A percentile compares a stretch with the other conserved stretches of the same genome.
These are phyloP conservation scores for Sistotremastrum suecicum DNA, from an alignment of 768 basidiomycete species.

Conservation along the genomic window DNA sequence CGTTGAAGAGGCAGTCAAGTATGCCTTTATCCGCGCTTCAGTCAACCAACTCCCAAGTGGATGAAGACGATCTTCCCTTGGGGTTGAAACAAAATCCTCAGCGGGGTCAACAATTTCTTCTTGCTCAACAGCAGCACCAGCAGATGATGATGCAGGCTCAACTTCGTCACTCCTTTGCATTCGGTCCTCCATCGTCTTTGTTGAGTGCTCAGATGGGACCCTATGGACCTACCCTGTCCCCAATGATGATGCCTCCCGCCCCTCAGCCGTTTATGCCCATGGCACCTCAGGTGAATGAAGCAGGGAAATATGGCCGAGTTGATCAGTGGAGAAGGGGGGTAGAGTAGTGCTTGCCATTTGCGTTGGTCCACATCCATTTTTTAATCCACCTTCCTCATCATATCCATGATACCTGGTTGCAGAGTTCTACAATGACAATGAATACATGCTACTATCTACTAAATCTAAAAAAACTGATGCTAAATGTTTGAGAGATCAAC, in stretches of 20 bases:
- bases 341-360: too few relatives aligned
- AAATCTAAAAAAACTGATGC: constrained; percentile 20
- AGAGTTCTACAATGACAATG: too few relatives aligned
- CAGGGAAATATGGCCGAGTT: constrained; percentile 53
- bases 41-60: too few relatives aligned
- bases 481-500: constrained; percentile 22
- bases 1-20: constrained; percentile 25
- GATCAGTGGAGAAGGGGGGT: constrained; percentile 50
- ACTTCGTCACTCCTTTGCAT: constrained; percentile 62
- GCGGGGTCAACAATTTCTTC: too few relatives aligned
- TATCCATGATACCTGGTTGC: too few relatives aligned
- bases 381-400: too few relatives aligned
- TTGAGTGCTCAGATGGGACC: constrained; percentile 50
- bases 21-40: too few relatives aligned
- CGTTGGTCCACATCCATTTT: too few relatives aligned
- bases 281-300: constrained; percentile 50
- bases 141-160: constrained; percentile 69
- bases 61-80: too few relatives aligned
- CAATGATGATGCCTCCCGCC: constrained; percentile 27
- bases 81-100: too few relatives aligned
- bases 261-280: constrained; percentile 31
- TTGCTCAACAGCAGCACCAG: constrained; percentile 36
- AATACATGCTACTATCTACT: background rate
- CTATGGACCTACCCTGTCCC: constrained; percentile 26
- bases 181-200: constrained; percentile 43